phyloP scores from a whole-genome alignment of 306 rosid genomes.

The Gastrolobium bilobum region DNA sequence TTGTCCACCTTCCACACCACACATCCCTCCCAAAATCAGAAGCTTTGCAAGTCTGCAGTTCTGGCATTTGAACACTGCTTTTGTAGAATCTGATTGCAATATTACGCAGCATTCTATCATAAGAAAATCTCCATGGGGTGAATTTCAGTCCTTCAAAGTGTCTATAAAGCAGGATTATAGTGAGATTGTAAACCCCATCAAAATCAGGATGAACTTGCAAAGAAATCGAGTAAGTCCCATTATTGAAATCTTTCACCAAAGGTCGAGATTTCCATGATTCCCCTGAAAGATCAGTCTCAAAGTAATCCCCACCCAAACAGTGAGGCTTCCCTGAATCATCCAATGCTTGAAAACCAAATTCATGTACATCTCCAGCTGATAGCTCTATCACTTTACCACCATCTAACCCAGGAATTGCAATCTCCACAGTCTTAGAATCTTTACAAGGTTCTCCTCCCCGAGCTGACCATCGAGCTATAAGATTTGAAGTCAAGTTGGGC shows the following conservation, averaged over 20 bases:
- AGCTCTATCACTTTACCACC: conserved; percentile 55
- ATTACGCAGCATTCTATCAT: conserved; percentile 65
- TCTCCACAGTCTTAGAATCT: conserved; percentile 70
- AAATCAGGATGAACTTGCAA: conserved; percentile 93
- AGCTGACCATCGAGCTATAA: conserved; percentile 74
- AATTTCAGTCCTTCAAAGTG: conserved; percentile 86
- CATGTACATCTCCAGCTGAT: conserved; percentile 82
- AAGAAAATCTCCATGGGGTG: conserved; percentile 73
- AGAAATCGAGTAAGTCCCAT: conserved; percentile 81
- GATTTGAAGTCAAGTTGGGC: conserved; percentile 70
- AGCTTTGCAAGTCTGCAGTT: conserved; percentile 62
- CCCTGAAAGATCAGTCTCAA: conserved; percentile 92
- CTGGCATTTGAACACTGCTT: conserved; percentile 61
- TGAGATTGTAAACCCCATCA: conserved; percentile 73
- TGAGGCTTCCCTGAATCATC: conserved; percentile 75
- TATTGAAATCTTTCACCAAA: conserved; percentile 76
- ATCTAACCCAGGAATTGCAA: conserved; percentile 79
- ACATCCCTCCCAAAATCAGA: conserved; percentile 77
- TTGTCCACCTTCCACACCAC: conserved; percentile 97
- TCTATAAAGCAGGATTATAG: conserved; percentile 80
- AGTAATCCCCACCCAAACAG: conserved; percentile 95
- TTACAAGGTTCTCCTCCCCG: conserved; percentile 87
- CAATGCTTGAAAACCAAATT: conserved; percentile 75
- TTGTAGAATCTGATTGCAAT: conserved; percentile 65
- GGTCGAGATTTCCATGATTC: conserved; percentile 94